Percentiles rank a stretch among this genome's conserved stretches.
phyloP scores from a whole-genome alignment of 164 flowering plant genomes.

The Berberis thunbergii region DNA sequence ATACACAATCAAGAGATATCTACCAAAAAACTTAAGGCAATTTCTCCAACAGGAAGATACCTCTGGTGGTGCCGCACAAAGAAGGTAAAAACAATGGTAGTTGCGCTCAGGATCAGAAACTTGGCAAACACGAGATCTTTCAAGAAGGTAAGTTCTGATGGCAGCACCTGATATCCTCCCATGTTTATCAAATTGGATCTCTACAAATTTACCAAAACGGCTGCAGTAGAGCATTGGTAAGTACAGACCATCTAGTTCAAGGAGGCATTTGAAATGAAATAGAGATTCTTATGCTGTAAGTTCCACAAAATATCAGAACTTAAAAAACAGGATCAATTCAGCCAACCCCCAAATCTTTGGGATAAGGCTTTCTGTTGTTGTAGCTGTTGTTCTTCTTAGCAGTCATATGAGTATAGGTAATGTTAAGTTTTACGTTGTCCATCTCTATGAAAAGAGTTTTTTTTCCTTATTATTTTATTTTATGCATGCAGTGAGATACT shows the following conservation, averaged over 20 bases:
- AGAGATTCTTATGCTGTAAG: background rate
- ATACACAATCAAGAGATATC: background rate
- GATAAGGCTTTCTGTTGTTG: too few relatives aligned
- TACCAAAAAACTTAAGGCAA: background rate
- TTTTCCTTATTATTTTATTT: too few relatives aligned
- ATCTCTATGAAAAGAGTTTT: too few relatives aligned
- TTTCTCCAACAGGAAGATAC: slow-evolving; percentile 18
- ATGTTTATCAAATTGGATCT: slow-evolving; percentile 67
- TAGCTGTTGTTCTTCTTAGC: too few relatives aligned
- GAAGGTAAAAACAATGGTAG: slow-evolving; percentile 81
- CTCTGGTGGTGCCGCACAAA: slow-evolving; percentile 81
- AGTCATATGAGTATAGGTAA: too few relatives aligned
- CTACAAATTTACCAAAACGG: slow-evolving; percentile 91
- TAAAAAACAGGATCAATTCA: too few relatives aligned
- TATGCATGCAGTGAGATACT: too few relatives aligned
- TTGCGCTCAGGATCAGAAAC: slow-evolving; percentile 84
- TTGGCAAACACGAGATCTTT: slow-evolving; percentile 93
- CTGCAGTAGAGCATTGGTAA: slow-evolving; percentile 21
- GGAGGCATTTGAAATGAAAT: slow-evolving; percentile 7
- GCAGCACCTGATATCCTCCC: slow-evolving; percentile 92
- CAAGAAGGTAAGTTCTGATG: slow-evolving; percentile 76
- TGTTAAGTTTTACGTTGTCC: too few relatives aligned
- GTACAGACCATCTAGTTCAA: slow-evolving; percentile 1
- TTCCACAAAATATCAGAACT: too few relatives aligned
- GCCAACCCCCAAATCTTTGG: too few relatives aligned